These are phyloP conservation scores for Aristolochia californica DNA, from an alignment of 164 flowering plant genomes.

Conservation along the genomic window DNA sequence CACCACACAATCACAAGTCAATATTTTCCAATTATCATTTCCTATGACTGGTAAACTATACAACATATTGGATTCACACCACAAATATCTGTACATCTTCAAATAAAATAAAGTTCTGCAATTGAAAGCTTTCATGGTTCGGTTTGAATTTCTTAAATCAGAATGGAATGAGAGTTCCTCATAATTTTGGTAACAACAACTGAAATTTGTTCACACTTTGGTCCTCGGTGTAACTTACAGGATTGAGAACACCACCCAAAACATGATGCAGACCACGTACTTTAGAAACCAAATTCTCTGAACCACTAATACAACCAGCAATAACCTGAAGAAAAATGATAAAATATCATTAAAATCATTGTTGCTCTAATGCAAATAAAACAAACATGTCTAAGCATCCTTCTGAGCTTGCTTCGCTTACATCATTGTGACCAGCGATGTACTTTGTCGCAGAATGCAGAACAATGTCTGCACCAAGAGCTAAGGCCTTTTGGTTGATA, in stretches of 20 bases:
- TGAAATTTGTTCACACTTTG: no score
- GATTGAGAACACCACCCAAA: conserved; percentile 83
- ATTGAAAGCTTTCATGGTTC: no score
- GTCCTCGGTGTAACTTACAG: conserved; percentile 36
- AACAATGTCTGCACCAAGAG: conserved; percentile 93
- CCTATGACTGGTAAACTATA: no score
- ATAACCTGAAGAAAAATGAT: conserved; percentile 46
- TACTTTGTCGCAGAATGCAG: conserved; percentile 90
- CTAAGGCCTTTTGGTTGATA: conserved; percentile 86
- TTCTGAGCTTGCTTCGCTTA: conserved; percentile 10
- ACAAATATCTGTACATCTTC: no score
- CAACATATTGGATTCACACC: no score
- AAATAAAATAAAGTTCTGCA: no score
- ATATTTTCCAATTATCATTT: no score
- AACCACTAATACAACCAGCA: conserved; percentile 89
- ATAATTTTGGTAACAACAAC: no score
- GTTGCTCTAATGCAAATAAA: neutral
- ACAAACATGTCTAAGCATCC: neutral
- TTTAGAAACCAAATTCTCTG: conserved; percentile 41
- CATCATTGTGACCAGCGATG: conserved; percentile 93
- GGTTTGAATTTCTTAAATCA: no score
- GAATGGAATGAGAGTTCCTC: no score
- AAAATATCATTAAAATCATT: no score
- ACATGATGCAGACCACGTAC: conserved; percentile 81
- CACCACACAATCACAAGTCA: no score